Conservation (phyloP, 2,329 filamentous ascomycete genomes). For the Fusarium sp. region DNA sequence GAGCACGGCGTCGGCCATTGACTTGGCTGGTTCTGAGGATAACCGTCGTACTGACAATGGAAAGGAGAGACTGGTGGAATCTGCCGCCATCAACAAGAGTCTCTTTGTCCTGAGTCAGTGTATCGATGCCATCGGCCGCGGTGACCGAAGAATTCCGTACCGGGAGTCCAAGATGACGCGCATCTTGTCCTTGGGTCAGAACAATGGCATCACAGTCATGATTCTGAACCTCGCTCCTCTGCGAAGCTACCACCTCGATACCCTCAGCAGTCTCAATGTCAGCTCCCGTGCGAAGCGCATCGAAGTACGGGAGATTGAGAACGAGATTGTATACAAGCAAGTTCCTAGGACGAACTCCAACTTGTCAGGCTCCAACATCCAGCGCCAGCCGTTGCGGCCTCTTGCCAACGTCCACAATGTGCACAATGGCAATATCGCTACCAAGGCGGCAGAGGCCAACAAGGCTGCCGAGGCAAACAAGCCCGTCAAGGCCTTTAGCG, state of each 20-base stretch:
- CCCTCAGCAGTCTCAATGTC: constrained; percentile 91
- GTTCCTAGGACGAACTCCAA: constrained; percentile 63
- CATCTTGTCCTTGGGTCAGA: constrained; percentile 89
- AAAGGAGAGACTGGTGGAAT: constrained; percentile 91
- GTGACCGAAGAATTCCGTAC: constrained; percentile 83
- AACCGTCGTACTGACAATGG: constrained; percentile 94
- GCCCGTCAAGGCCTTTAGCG: constrained; percentile 82
- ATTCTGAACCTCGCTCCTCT: constrained; percentile 91
- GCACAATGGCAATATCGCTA: constrained; percentile 64
- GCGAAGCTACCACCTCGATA: constrained; percentile 93
- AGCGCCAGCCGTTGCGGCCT: constrained; percentile 80
- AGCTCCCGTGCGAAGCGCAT: constrained; percentile 96
- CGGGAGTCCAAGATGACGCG: constrained; percentile 97
- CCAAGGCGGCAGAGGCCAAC: constrained; percentile 58
- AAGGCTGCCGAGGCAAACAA: constrained; percentile 65
- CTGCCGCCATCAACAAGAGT: constrained; percentile 96
- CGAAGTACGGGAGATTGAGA: constrained; percentile 93
- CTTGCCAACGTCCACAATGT: constrained; percentile 78
- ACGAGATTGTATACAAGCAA: constrained; percentile 88
- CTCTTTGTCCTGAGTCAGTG: constrained; percentile 94
- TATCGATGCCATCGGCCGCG: constrained; percentile 87
- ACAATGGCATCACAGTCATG: constrained; percentile 95
- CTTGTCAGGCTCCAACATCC: constrained; percentile 51
- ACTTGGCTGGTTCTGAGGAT: constrained; percentile 94
- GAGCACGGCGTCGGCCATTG: constrained; percentile 91